Percentiles rank a stretch among this genome's conserved stretches.
Conservation (phyloP, 768 basidiomycete genomes). For the Epithele typhae region DNA sequence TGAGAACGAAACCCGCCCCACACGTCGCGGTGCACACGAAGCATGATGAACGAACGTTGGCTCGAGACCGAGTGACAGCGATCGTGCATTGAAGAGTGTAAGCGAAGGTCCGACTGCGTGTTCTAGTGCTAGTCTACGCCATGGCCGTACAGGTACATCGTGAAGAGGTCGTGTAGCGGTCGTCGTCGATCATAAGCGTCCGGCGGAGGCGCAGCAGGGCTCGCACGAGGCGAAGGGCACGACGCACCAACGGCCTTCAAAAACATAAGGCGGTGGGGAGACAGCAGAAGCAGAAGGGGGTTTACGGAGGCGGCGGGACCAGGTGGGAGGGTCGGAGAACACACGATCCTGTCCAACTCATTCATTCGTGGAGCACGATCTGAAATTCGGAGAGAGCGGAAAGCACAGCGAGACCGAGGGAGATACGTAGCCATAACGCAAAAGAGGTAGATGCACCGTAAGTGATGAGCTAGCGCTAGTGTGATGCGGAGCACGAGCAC, state of each 20-base stretch:
- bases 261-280: constrained; percentile 1
- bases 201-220: too few relatives aligned
- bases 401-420: not conserved
- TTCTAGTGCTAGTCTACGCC: constrained; percentile 2
- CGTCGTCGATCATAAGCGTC: too few relatives aligned
- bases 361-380: not conserved
- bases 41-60: too few relatives aligned
- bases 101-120: constrained; percentile 11
- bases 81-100: constrained; percentile 17
- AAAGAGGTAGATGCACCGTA: not conserved
- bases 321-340: constrained; percentile 8
- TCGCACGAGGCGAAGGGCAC: too few relatives aligned
- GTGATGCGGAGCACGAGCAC: not conserved
- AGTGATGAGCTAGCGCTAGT: not conserved
- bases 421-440: not conserved
- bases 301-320: not conserved
- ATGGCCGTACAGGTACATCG: constrained; percentile 4
- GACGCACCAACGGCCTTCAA: too few relatives aligned
- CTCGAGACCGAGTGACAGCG: too few relatives aligned
- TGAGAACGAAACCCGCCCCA: too few relatives aligned
- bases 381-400: not conserved
- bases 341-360: constrained; percentile 12
- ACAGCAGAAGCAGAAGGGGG: not conserved
- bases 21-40: too few relatives aligned
- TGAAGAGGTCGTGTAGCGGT: constrained; percentile 6